Evolutionary conservation across 2,329 filamentous ascomycete species (phyloP).

Genomic region (Fusarium solani-melongenae): DNA sequence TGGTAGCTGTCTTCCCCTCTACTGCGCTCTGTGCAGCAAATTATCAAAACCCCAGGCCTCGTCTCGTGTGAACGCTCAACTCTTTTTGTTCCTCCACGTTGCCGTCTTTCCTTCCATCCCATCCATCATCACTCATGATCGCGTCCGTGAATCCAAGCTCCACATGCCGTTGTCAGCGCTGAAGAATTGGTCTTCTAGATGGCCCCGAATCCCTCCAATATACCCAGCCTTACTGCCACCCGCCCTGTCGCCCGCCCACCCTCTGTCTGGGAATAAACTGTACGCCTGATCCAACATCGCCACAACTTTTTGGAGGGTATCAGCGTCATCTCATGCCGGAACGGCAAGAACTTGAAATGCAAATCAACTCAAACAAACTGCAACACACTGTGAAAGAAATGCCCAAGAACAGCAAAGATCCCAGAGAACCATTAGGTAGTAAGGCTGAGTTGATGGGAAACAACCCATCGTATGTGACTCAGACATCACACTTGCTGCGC

Average conservation of each 20-base stretch:
- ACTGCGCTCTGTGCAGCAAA: not conserved
- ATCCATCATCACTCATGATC: not conserved
- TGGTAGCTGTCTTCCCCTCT: not conserved
- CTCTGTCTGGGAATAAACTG: not conserved
- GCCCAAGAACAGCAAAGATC: not conserved
- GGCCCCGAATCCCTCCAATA: not conserved
- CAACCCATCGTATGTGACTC: conserved; percentile 2
- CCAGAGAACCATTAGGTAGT: not conserved
- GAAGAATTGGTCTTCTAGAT: not conserved
- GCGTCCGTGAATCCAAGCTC: not conserved
- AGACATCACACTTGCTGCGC: conserved; percentile 4
- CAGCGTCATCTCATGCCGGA: conserved; percentile 13
- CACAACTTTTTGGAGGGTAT: conserved; percentile 20
- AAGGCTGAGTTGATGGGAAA: not conserved
- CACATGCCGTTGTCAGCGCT: not conserved
- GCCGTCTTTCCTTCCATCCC: not conserved
- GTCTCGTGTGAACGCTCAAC: conserved; percentile 3
- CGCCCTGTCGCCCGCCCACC: not conserved
- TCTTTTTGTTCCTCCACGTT: not conserved
- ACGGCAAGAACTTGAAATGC: not conserved
- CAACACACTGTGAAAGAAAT: not conserved
- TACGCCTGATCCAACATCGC: conserved; percentile 6
- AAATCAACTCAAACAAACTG: not conserved
- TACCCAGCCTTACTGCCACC: not conserved
- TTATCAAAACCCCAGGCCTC: not conserved